A percentile compares a stretch with the other conserved stretches of the same genome.
These are phyloP conservation scores for Colletotrichum sp. DNA, from an alignment of 2,329 filamentous ascomycete species.

Conservation along the genomic window DNA sequence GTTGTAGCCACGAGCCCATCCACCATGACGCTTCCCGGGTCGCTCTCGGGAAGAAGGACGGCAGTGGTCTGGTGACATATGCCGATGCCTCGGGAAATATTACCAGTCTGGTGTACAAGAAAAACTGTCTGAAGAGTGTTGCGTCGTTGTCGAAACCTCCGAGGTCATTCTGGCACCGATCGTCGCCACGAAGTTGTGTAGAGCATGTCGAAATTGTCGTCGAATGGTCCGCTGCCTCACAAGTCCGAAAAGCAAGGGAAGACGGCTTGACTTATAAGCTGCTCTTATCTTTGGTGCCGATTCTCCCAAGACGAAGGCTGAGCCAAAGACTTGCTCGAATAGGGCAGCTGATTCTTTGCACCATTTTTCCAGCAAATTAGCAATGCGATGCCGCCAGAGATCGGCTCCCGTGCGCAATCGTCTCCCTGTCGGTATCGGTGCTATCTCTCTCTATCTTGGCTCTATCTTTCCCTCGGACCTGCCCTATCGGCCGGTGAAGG, in stretches of 20 bases:
- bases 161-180: background rate
- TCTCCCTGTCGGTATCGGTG: constrained; percentile 15
- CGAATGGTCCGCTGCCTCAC: background rate
- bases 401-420: constrained; percentile 18
- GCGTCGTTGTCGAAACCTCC: background rate
- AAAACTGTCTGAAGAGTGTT: background rate
- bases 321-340: constrained; percentile 11
- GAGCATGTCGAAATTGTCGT: background rate
- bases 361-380: constrained; percentile 16
- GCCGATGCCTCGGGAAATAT: background rate
- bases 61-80: background rate
- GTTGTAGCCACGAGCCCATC: background rate
- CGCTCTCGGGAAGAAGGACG: background rate
- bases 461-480: constrained; percentile 18
- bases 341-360: constrained; percentile 20
- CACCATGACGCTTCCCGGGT: constrained; percentile 2
- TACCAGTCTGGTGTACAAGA: background rate
- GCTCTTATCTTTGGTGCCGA: constrained; percentile 17
- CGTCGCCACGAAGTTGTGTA: background rate
- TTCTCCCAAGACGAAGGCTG: background rate
- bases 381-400: constrained; percentile 17
- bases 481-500: constrained; percentile 1
- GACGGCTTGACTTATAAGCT: constrained; percentile 4
- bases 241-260: background rate
- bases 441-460: constrained; percentile 6